phyloP scores from a whole-genome alignment of 345 rosid genomes.

The Melaleuca quinquenervia region DNA sequence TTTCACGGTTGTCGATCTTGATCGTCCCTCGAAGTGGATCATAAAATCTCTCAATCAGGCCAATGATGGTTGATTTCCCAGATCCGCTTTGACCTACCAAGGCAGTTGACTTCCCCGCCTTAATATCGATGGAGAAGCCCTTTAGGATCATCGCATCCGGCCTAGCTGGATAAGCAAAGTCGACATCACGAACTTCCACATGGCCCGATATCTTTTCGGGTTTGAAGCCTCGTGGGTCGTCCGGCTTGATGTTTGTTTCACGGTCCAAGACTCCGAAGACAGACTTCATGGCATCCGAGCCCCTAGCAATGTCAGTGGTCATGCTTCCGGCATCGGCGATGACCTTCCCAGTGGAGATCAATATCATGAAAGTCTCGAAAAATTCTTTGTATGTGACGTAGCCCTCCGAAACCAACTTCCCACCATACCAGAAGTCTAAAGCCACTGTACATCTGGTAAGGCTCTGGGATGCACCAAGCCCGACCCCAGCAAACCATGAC shows the following conservation, averaged over 20 bases:
- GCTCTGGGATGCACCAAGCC: not conserved
- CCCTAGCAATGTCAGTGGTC: conserved; percentile 1
- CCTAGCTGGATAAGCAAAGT: conserved; percentile 1
- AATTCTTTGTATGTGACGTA: not conserved
- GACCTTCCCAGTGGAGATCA: not conserved
- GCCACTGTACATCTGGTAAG: not conserved
- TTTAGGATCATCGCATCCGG: not conserved
- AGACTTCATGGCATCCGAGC: not conserved
- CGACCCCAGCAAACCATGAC: not conserved
- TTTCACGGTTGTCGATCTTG: not conserved
- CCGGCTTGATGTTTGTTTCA: not conserved
- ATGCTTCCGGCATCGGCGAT: conserved; percentile 1
- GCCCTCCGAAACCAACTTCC: not conserved
- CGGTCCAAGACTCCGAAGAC: not conserved
- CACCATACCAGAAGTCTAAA: not conserved
- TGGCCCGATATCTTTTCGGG: not conserved
- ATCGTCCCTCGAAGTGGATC: conserved; percentile 1
- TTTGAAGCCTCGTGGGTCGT: not conserved
- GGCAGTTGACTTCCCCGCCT: not conserved
- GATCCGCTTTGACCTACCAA: conserved; percentile 10
- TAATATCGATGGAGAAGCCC: not conserved
- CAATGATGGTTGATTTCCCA: conserved; percentile 6
- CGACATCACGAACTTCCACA: not conserved
- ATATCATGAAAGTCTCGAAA: not conserved
- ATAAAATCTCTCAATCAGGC: conserved; percentile 7